A percentile compares a stretch with the other conserved stretches of the same genome.
These are phyloP conservation scores for Fonsecaea monophora DNA, from an alignment of 2,329 filamentous ascomycete species.

Conservation along the genomic window DNA sequence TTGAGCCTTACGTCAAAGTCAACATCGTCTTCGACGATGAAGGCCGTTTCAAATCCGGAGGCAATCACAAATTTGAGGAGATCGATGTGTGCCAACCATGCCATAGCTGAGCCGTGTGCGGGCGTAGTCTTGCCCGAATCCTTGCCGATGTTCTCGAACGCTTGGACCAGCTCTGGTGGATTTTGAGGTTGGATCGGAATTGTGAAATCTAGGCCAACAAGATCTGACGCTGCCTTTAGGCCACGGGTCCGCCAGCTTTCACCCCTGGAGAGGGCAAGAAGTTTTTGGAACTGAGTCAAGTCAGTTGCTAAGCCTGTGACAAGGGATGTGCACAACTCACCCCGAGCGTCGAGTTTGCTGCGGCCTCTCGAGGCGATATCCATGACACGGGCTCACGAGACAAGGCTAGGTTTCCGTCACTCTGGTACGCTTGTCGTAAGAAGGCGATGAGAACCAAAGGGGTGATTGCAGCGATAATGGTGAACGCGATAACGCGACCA, in stretches of 20 bases:
- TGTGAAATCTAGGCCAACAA: slow-evolving; percentile 21
- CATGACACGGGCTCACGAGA: too few relatives aligned
- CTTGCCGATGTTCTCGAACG: slow-evolving; percentile 22
- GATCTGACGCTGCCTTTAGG: slow-evolving; percentile 22
- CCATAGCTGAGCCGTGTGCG: slow-evolving; percentile 21
- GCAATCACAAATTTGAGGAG: slow-evolving; percentile 27
- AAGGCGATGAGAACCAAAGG: too few relatives aligned
- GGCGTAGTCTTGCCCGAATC: slow-evolving; percentile 13
- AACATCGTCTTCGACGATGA: slow-evolving; percentile 50
- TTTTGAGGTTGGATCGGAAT: slow-evolving; percentile 23
- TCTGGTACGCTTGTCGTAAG: too few relatives aligned
- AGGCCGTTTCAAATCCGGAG: slow-evolving; percentile 19
- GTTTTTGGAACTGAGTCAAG: slow-evolving; percentile 14
- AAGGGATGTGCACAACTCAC: too few relatives aligned
- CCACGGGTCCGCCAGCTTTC: slow-evolving; percentile 22
- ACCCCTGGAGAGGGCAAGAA: slow-evolving; percentile 14
- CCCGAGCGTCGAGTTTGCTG: too few relatives aligned
- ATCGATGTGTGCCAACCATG: slow-evolving; percentile 28
- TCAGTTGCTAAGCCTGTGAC: too few relatives aligned
- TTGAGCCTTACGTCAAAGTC: slow-evolving; percentile 49
- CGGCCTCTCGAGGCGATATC: too few relatives aligned
- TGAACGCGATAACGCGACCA: too few relatives aligned
- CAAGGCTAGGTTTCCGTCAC: too few relatives aligned
- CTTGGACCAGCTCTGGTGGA: slow-evolving; percentile 9
- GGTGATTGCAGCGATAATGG: too few relatives aligned